These are phyloP conservation scores for Veloboletus limbatus DNA, from an alignment of 1,284 basidiomycete species.

Conservation along the genomic window DNA sequence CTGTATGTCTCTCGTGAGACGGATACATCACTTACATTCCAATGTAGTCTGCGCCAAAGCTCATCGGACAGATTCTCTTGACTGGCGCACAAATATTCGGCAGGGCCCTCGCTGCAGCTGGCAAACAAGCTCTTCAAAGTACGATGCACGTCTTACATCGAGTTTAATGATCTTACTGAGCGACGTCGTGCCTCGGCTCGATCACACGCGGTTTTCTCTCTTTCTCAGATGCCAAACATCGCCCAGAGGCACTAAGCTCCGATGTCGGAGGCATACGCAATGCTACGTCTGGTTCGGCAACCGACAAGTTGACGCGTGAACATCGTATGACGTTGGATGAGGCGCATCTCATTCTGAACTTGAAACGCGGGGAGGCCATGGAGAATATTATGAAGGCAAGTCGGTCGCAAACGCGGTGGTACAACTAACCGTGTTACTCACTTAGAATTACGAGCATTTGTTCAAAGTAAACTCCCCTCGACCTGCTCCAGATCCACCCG, in stretches of 20 bases:
- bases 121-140: conserved; percentile 93
- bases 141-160: conserved; percentile 34
- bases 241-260: conserved; percentile 59
- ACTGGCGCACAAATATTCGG: conserved; percentile 85
- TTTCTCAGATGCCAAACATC: conserved; percentile 73
- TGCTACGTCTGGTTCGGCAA: conserved; percentile 68
- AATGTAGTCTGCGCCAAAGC: conserved; percentile 66
- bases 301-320: conserved; percentile 77
- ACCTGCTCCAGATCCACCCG: conserved; percentile 46
- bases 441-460: conserved; percentile 88
- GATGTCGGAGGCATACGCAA: conserved; percentile 72
- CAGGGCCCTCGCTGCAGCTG: conserved; percentile 89
- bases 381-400: conserved; percentile 72
- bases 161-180: conserved; percentile 8
- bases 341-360: conserved; percentile 91
- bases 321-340: conserved; percentile 96
- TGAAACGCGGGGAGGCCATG: conserved; percentile 72
- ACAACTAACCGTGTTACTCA: conserved; percentile 2
- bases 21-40: not conserved
- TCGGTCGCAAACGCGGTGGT: not conserved
- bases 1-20: conserved; percentile 6
- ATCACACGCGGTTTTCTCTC: not conserved
- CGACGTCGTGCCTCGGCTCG: not conserved
- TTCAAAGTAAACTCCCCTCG: conserved; percentile 85
- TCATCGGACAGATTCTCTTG: conserved; percentile 80